phyloP scores from a whole-genome alignment of 2,329 filamentous ascomycete species.

The Diaporthe longicolla region DNA sequence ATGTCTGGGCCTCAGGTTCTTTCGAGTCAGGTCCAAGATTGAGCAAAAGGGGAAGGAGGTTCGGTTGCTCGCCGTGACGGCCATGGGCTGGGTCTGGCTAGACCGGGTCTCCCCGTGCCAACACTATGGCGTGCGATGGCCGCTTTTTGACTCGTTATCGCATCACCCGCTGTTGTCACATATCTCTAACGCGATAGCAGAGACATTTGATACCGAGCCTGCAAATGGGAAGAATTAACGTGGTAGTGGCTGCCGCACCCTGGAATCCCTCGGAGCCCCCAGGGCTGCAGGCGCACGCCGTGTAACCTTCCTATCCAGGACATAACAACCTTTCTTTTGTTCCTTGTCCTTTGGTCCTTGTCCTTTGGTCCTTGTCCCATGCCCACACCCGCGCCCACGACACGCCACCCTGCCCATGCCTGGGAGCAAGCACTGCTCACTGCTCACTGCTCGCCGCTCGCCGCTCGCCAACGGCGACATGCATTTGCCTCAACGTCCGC shows the following conservation, averaged over 20 bases:
- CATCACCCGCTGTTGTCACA: not conserved
- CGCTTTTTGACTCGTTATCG: slow-evolving; percentile 19
- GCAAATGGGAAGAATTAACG: not conserved
- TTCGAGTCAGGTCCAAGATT: not conserved
- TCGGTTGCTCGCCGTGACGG: slow-evolving; percentile 12
- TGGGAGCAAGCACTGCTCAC: not conserved
- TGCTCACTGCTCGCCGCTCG: too few species aligned
- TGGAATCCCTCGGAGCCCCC: not conserved
- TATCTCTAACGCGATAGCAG: not conserved
- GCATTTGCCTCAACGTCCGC: not conserved
- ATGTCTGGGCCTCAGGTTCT: not conserved
- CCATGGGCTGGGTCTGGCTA: not conserved
- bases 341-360: too few species aligned
- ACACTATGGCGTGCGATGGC: slow-evolving; percentile 31
- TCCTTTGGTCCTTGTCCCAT: too few species aligned
- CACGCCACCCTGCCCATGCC: not conserved
- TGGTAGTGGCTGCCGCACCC: not conserved
- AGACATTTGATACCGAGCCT: not conserved
- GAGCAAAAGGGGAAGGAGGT: slow-evolving; percentile 25
- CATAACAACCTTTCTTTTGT: too few species aligned
- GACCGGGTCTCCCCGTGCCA: slow-evolving; percentile 15
- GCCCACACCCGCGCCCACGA: too few species aligned
- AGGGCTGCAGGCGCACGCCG: not conserved
- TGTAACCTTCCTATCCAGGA: slow-evolving; percentile 32
- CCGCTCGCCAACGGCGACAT: not conserved